Base-by-base conservation (phyloP, 768 basidiomycete species). In the Crepidotus variabilis region DNA sequence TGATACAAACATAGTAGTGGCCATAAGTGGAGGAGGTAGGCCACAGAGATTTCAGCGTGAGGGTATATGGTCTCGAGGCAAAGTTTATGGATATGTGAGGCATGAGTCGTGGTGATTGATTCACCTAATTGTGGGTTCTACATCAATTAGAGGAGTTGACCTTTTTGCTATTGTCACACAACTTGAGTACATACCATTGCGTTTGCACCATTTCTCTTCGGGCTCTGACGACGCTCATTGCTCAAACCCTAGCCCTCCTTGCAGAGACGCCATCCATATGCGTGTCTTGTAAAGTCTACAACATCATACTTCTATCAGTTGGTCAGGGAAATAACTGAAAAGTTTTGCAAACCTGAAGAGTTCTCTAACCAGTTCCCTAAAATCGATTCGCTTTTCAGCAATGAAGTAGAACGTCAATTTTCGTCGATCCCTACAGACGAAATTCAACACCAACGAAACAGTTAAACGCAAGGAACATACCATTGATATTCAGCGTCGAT, bases 401-500 rank as follows among this genome's bases (percentile, higher is more conserved):
- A 95, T 78, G 70, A 97, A 99, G 75, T 98, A 98, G 77, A 98
- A 98, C 0, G 96, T 98, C 59, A 99, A 74, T 75, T 98, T 98
- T 70, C 94, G 91, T 57, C 96, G 90, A 72, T 99, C 96, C 93
- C 93, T 94, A 63, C 20, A 50, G 16, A 13, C 1, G 22, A 32
- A 22, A 55, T 45, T 46, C 59, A 28, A 23, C 20, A 55, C 34
- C 28, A 46, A 6, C 18, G 39, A 50, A 53, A 49, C 20, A 45
- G 10, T 28, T 10, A 14, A 55, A 47, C 1, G 13, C 35, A 35
- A 22, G 16, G 2, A 22, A 74, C 88, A 24, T 55, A 94, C 94
- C 94, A 98, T 68, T 99, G 96, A 75, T 95, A 99, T 73, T 98
- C 96, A 32, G 95, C 96, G 71, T 98, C 96, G 50, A 97, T 87